Conservation (phyloP, 805 yeast genomes). For the Candida incommunis region DNA sequence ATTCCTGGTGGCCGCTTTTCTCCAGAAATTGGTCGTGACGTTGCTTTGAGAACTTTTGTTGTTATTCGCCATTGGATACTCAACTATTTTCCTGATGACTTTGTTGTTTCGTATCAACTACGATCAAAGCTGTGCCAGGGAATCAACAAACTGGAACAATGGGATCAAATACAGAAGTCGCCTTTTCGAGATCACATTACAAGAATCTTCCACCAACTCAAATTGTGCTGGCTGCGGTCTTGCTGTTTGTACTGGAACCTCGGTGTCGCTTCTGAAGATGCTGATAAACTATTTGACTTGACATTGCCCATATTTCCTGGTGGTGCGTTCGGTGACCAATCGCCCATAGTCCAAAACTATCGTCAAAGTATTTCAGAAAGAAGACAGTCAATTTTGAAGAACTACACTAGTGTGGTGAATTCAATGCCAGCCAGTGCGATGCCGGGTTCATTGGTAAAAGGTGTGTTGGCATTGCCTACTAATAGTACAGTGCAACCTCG, state of each 20-base stretch:
- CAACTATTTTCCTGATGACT: constrained; percentile 80
- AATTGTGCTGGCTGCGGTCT: constrained; percentile 34
- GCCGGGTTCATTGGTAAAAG: neutral
- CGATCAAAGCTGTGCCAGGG: constrained; percentile 26
- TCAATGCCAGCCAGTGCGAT: constrained; percentile 1
- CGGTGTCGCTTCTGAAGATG: constrained; percentile 5
- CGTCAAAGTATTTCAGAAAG: constrained; percentile 4
- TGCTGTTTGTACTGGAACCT: constrained; percentile 22
- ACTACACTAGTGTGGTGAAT: constrained; percentile 8
- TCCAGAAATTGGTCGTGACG: constrained; percentile 43
- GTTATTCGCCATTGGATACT: constrained; percentile 79
- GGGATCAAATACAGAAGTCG: constrained; percentile 14
- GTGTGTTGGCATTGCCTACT: neutral
- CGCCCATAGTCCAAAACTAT: neutral
- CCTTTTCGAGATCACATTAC: constrained; percentile 9
- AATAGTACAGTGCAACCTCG: neutral
- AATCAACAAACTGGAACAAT: constrained; percentile 24
- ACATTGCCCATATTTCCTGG: constrained; percentile 18
- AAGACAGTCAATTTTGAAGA: constrained; percentile 10
- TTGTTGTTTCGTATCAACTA: constrained; percentile 37
- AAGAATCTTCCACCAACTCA: constrained; percentile 31
- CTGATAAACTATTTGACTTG: constrained; percentile 8
- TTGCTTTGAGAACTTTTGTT: constrained; percentile 71
- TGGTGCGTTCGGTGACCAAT: constrained; percentile 16
- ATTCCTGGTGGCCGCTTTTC: constrained; percentile 3